These are phyloP conservation scores for Boletus semigastroideus DNA, from an alignment of 1,284 basidiomycete species.

Conservation along the genomic window DNA sequence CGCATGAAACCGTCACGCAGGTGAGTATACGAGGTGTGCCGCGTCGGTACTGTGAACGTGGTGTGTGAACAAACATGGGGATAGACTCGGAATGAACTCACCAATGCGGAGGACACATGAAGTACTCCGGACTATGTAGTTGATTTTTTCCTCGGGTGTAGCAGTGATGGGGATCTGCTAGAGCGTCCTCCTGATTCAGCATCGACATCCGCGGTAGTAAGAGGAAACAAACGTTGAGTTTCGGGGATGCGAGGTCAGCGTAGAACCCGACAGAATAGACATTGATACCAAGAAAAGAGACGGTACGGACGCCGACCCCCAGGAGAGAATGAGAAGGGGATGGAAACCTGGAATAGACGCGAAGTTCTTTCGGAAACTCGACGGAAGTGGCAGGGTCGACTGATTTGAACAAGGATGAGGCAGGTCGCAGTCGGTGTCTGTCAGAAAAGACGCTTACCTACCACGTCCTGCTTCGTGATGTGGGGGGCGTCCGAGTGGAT, in stretches of 20 bases:
- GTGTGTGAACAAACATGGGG: background rate
- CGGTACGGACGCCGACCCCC: constrained; percentile 81
- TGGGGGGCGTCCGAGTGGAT: constrained; percentile 41
- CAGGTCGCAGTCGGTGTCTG: background rate
- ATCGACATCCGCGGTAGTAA: background rate
- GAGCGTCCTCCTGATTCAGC: background rate
- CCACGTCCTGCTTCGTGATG: constrained; percentile 14
- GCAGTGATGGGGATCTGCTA: constrained; percentile 45
- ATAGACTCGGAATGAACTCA: constrained; percentile 29
- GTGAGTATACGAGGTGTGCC: constrained; percentile 79
- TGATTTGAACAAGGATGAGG: constrained; percentile 1
- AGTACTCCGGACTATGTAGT: constrained; percentile 63
- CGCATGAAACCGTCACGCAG: constrained; percentile 86
- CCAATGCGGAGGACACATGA: constrained; percentile 78
- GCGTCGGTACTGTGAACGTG: constrained; percentile 65
- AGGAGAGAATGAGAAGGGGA: constrained; percentile 66
- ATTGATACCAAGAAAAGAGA: constrained; percentile 79
- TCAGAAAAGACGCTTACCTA: constrained; percentile 17
- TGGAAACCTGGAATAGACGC: constrained; percentile 58
- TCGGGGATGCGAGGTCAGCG: constrained; percentile 67
- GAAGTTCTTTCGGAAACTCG: constrained; percentile 64
- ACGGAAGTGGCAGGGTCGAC: constrained; percentile 73
- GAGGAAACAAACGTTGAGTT: constrained; percentile 48
- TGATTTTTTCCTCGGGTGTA: constrained; percentile 66
- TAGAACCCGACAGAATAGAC: constrained; percentile 90